Percentiles rank a stretch among this genome's conserved stretches.
Conservation (phyloP, 2,329 filamentous ascomycete genomes). For the Talaromyces piceae region DNA sequence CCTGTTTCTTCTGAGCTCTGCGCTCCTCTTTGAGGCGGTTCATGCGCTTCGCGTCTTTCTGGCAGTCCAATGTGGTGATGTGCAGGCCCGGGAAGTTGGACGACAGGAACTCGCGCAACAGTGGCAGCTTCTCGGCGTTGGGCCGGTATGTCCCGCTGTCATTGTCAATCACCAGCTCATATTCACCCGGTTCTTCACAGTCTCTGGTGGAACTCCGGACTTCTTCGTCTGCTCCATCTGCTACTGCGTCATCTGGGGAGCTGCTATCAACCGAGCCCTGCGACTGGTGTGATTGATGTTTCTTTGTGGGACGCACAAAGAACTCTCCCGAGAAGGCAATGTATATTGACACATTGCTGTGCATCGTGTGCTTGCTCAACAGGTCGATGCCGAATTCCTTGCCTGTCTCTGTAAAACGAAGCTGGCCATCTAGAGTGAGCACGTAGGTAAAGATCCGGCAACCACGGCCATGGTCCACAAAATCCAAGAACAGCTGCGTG, state of each 20-base stretch:
- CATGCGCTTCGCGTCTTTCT: constrained; percentile 63
- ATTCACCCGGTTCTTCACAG: constrained; percentile 50
- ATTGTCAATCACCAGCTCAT: constrained; percentile 90
- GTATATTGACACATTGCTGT: constrained; percentile 84
- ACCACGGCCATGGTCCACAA: constrained; percentile 79
- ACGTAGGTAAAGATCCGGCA: constrained; percentile 88
- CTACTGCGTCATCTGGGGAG: not conserved
- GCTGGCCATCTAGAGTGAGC: constrained; percentile 74
- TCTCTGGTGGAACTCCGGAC: not conserved
- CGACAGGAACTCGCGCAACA: constrained; percentile 63
- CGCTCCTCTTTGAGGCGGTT: constrained; percentile 69
- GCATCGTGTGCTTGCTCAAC: constrained; percentile 93
- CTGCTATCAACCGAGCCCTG: constrained; percentile 19
- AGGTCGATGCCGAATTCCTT: constrained; percentile 93
- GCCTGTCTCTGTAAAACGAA: constrained; percentile 90
- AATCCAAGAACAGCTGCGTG: constrained; percentile 71
- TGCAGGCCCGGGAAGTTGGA: constrained; percentile 70
- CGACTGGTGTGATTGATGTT: constrained; percentile 35
- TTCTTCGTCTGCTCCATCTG: not conserved
- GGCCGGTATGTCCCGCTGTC: constrained; percentile 91
- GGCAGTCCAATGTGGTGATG: constrained; percentile 66
- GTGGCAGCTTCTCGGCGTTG: constrained; percentile 65
- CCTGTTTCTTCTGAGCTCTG: constrained; percentile 62
- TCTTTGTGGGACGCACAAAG: constrained; percentile 65
- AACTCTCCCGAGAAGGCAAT: constrained; percentile 92